A percentile compares a stretch with the other conserved stretches of the same genome.
phyloP scores from a whole-genome alignment of 306 rosid species.

The Geum urbanum region DNA sequence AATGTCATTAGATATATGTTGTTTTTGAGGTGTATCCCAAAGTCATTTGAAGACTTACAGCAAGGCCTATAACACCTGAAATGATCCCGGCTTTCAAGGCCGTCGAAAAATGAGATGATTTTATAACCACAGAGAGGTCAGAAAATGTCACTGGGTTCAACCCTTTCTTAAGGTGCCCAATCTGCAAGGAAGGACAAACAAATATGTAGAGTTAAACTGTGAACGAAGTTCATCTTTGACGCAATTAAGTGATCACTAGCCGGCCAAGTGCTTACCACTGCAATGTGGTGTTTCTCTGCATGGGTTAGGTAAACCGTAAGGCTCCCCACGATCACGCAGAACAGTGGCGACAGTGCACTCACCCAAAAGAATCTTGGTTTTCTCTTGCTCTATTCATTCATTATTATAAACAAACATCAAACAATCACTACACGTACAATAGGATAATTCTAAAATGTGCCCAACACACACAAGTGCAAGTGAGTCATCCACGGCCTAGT shows the following conservation, averaged over 20 bases:
- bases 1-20: background rate
- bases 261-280: slow-evolving; percentile 34
- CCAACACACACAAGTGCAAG: too few species aligned
- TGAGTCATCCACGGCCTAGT: too few species aligned
- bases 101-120: slow-evolving; percentile 27
- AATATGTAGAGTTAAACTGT: background rate
- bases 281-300: slow-evolving; percentile 43
- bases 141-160: slow-evolving; percentile 37
- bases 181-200: slow-evolving; percentile 23
- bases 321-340: slow-evolving; percentile 41
- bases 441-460: too few species aligned
- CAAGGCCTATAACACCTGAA: slow-evolving; percentile 46
- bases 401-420: background rate
- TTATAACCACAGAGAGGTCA: slow-evolving; percentile 28
- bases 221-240: too few species aligned
- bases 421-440: background rate
- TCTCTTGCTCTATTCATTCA: slow-evolving; percentile 40
- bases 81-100: slow-evolving; percentile 47
- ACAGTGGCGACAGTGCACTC: slow-evolving; percentile 42
- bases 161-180: slow-evolving; percentile 49
- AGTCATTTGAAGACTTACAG: slow-evolving; percentile 28
- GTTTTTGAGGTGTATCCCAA: too few species aligned
- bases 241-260: background rate
- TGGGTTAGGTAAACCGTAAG: slow-evolving; percentile 40
- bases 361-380: slow-evolving; percentile 43